A percentile compares a stretch with the other conserved stretches of the same genome.
phyloP scores from a whole-genome alignment of 2,329 filamentous ascomycete species.

The Pseudocercospora eumusae region DNA sequence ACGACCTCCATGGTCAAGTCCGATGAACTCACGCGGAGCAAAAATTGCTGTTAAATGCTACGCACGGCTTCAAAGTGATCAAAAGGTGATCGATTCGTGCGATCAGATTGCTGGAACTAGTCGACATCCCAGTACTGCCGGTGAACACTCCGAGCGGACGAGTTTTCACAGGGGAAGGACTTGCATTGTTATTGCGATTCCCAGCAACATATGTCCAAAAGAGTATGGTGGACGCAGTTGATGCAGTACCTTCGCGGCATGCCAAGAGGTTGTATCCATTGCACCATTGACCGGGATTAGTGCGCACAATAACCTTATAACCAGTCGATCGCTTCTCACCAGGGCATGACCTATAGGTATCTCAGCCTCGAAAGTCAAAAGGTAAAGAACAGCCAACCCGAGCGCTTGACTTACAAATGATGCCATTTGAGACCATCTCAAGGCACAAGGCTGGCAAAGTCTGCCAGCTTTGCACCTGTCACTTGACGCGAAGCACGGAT shows the following conservation, averaged over 20 bases:
- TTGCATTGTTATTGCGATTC: background rate
- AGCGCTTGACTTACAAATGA: background rate
- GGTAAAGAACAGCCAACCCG: background rate
- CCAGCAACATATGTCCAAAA: background rate
- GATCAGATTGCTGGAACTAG: no score
- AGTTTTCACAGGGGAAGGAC: no score
- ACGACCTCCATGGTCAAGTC: no score
- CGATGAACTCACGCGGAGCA: no score
- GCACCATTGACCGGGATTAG: background rate
- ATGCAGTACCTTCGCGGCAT: no score
- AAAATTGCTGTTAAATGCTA: no score
- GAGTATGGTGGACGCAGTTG: background rate
- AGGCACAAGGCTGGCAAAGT: background rate
- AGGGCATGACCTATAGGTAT: background rate
- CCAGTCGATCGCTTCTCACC: background rate
- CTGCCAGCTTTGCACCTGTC: background rate
- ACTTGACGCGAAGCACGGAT: background rate
- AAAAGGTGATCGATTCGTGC: no score
- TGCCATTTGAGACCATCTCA: background rate
- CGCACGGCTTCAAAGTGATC: no score
- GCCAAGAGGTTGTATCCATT: background rate
- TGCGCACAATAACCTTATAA: background rate
- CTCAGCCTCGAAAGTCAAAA: background rate
- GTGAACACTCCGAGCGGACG: no score
- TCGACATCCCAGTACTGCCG: no score